phyloP scores from a whole-genome alignment of 2,329 filamentous ascomycete species.

The Diaporthe amygdali region DNA sequence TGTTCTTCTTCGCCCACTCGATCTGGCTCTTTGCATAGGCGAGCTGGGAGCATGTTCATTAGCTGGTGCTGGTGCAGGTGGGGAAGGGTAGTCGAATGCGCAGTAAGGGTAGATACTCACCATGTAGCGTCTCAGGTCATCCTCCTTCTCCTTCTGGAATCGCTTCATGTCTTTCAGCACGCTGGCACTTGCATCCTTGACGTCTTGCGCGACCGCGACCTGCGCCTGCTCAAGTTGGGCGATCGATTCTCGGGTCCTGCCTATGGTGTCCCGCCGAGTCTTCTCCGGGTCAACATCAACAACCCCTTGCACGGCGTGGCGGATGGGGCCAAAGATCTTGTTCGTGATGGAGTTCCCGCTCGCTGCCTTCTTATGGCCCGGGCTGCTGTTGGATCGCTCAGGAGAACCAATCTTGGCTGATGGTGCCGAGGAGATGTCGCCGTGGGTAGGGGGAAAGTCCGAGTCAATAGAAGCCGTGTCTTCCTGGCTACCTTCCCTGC shows the following conservation, averaged over 20 bases:
- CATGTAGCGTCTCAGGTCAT: constrained; percentile 93
- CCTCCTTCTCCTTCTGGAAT: constrained; percentile 95
- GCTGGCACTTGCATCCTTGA: constrained; percentile 88
- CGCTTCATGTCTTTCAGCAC: constrained; percentile 89
- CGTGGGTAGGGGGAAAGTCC: constrained; percentile 90
- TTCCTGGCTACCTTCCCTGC: constrained; percentile 65
- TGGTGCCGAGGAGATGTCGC: constrained; percentile 71
- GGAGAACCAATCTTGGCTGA: constrained; percentile 77
- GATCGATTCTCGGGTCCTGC: constrained; percentile 91
- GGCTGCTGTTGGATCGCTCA: constrained; percentile 51
- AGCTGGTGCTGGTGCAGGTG: neutral
- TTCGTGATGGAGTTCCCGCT: constrained; percentile 91
- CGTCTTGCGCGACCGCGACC: constrained; percentile 85
- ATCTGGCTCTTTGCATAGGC: constrained; percentile 92
- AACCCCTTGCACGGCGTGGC: constrained; percentile 94
- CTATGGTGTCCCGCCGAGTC: constrained; percentile 89
- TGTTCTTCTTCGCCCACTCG: constrained; percentile 90
- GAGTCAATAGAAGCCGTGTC: constrained; percentile 93
- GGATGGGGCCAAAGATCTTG: constrained; percentile 94
- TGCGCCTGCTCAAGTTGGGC: constrained; percentile 88
- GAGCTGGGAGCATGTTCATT: constrained; percentile 58
- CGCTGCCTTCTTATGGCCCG: constrained; percentile 76
- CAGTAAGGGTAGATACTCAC: constrained; percentile 57
- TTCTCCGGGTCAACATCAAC: constrained; percentile 95
- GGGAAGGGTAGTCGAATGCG: neutral